Evolutionary conservation across 169 alveolate genomes (phyloP).

Genomic region (Plasmodium falciparum): DNA sequence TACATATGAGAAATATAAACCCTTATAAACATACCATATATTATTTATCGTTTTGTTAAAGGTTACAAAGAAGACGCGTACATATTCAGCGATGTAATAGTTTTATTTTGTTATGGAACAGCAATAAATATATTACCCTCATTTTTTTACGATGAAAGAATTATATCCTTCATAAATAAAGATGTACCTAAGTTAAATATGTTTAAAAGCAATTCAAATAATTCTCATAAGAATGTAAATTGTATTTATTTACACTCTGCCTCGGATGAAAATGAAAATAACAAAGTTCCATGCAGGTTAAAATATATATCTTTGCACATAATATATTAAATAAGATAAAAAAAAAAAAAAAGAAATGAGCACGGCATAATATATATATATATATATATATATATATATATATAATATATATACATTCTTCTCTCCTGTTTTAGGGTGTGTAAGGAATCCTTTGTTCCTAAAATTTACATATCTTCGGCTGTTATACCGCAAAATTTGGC

Average conservation of each 20-base stretch:
- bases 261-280: constrained; percentile 54
- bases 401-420: not conserved
- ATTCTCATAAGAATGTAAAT: constrained; percentile 10
- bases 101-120: constrained; percentile 70
- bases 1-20: not conserved
- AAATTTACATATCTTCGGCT: constrained; percentile 57
- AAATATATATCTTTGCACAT: not conserved
- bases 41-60: not conserved
- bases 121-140: constrained; percentile 64
- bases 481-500: constrained; percentile 50
- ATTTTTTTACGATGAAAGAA: constrained; percentile 53
- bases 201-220: constrained; percentile 1
- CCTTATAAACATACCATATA: not conserved
- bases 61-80: constrained; percentile 76
- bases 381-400: not conserved
- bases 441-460: constrained; percentile 66
- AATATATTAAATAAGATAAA: not conserved
- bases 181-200: constrained; percentile 11
- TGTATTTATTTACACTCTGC: constrained; percentile 70
- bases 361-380: not conserved
- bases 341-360: not conserved
- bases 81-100: constrained; percentile 67
- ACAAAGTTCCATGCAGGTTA: constrained; percentile 49
- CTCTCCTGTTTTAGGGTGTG: constrained; percentile 23
- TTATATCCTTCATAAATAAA: constrained; percentile 19